Evolutionary conservation across 140 eudicot species (phyloP), one percentile per base, ranked within the genome.

Genomic region (Oenanthe javanica): DNA sequence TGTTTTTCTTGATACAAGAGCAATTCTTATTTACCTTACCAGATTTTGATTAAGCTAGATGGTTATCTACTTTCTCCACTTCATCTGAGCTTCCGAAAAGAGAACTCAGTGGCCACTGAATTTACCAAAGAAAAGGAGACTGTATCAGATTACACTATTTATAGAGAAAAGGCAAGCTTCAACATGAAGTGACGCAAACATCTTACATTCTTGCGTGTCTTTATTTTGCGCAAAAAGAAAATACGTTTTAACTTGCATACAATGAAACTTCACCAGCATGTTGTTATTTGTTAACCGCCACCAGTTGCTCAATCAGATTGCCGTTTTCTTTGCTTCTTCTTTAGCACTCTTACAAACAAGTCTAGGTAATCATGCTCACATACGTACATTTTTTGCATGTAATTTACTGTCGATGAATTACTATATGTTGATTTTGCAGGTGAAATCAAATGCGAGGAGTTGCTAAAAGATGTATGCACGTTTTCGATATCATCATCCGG

Each of bases 401-500:
- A n/a, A n/a, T 9, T 71, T 61, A 18, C 0, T 0, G 25, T 71
- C 47, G 18, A 13, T 45, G 16, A 15, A 75, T 27, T 7, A 1
- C n/a, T 18, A 54, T 4, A 21, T 50, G 38, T n/a, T 21, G 38
- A 9, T 77, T 55, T 9, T 54, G 5, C 77, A 88, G 98, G 89
- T 40, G 98, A 89, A 89, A 72, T 94, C 36, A 81, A 85, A 59
- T 94, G 98, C 70, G 96, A 94, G 86, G 86, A 88, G 47, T 86
- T 94, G 86, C 92, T 93, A 0, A 82, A 67, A 1, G 84, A 89
- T 36, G 81, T 82, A 15, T 94, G 98, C 77, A 77, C 96, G 1
- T 92, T 89, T 49, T 86, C 98, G 0, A 84, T 94, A 5, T 87
- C 97, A 10, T 89, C 97, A 1, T 92, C 98, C 0, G 97, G 98